phyloP scores from a whole-genome alignment of 1,284 basidiomycete species.

The Puccinia sorghi region DNA sequence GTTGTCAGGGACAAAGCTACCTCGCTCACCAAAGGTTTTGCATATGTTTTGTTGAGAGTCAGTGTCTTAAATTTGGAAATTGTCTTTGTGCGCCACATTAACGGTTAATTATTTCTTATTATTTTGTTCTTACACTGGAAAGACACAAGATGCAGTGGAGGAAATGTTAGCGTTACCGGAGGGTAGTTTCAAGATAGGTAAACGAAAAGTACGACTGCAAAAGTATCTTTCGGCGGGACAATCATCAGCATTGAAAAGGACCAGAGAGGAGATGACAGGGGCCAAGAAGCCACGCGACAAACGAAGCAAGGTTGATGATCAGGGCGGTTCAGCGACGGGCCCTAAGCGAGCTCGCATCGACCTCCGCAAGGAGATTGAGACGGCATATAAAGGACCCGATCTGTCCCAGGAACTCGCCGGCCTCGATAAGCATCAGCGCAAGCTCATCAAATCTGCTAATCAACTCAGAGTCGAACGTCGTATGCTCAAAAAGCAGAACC shows the following conservation, averaged over 20 bases:
- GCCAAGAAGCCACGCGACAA: background rate
- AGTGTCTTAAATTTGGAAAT: background rate
- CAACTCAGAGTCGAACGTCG: slow-evolving; percentile 75
- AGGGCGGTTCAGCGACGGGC: background rate
- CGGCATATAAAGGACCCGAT: slow-evolving; percentile 37
- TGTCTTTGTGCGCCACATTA: no score
- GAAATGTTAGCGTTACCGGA: slow-evolving; percentile 44
- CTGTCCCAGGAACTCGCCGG: slow-evolving; percentile 53
- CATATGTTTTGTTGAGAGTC: slow-evolving; percentile 43
- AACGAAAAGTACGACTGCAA: slow-evolving; percentile 41
- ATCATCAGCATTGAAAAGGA: slow-evolving; percentile 24
- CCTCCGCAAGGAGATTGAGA: slow-evolving; percentile 9
- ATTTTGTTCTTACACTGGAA: background rate
- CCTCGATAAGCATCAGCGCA: slow-evolving; percentile 80
- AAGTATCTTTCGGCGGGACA: slow-evolving; percentile 30
- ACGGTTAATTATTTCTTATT: no score
- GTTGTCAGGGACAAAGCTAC: slow-evolving; percentile 45
- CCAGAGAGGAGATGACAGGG: background rate
- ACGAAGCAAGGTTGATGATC: background rate
- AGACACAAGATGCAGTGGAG: slow-evolving; percentile 42
- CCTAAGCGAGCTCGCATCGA: slow-evolving; percentile 17
- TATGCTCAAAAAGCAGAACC: slow-evolving; percentile 67
- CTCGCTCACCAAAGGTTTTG: slow-evolving; percentile 43
- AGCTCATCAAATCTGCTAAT: slow-evolving; percentile 74
- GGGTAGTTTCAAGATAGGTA: slow-evolving; percentile 42